Evolutionary conservation across 2,329 filamentous ascomycete genomes (phyloP).

Genomic region (Alternaria gansuensis): DNA sequence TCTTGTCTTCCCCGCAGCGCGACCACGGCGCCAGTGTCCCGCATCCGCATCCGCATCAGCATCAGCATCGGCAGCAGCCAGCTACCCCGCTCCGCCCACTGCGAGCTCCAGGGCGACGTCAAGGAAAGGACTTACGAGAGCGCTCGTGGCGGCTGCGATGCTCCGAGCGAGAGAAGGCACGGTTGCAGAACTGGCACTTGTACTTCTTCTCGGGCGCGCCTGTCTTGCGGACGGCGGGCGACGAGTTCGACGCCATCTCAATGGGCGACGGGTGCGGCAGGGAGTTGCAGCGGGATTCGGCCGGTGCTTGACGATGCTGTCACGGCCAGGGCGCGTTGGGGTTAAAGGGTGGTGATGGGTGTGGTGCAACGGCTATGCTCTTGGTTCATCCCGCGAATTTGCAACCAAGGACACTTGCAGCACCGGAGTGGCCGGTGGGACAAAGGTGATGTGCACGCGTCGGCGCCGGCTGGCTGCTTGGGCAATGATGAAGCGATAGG

Average conservation of each 20-base stretch:
- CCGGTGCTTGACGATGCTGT: slow-evolving; percentile 24
- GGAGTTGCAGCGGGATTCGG: slow-evolving; percentile 20
- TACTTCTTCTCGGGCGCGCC: slow-evolving; percentile 92
- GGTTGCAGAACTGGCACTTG: slow-evolving; percentile 98
- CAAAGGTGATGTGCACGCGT: slow-evolving; percentile 14
- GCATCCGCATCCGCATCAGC: slow-evolving; percentile 48
- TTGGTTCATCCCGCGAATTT: slow-evolving; percentile 42
- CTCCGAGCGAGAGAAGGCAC: slow-evolving; percentile 96
- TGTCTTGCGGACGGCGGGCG: slow-evolving; percentile 75
- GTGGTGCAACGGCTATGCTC: slow-evolving; percentile 37
- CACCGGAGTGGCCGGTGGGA: slow-evolving; percentile 38
- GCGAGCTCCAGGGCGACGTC: slow-evolving; percentile 35
- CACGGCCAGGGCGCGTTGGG: slow-evolving; percentile 48
- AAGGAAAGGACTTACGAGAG: slow-evolving; percentile 80
- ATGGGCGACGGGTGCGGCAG: slow-evolving; percentile 47
- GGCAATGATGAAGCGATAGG: slow-evolving; percentile 43
- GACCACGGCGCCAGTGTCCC: slow-evolving; percentile 43
- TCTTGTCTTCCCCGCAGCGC: slow-evolving; percentile 47
- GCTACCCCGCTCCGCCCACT: slow-evolving; percentile 39
- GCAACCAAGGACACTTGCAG: slow-evolving; percentile 28
- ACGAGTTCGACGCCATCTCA: slow-evolving; percentile 71
- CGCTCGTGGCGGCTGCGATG: slow-evolving; percentile 96
- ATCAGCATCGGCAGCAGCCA: slow-evolving; percentile 47
- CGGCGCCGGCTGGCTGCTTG: slow-evolving; percentile 26
- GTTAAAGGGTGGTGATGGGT: slow-evolving; percentile 50